Evolutionary conservation across 2,329 filamentous ascomycete species (phyloP), one percentile per base, ranked within the genome.

Genomic region (Xylariaceae sp.): DNA sequence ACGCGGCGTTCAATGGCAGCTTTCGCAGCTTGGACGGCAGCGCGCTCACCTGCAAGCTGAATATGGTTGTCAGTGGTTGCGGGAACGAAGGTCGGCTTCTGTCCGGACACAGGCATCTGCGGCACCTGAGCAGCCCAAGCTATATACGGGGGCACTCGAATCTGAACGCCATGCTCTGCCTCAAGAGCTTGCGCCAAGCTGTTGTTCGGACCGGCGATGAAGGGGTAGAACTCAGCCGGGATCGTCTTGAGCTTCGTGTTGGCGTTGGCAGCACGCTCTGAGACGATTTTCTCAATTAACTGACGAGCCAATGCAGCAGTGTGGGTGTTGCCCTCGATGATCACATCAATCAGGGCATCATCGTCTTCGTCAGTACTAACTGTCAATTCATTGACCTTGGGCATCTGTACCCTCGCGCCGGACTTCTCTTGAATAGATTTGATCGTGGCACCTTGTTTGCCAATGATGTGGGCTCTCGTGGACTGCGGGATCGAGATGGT

Each of bases 211-310:
- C 92, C 92, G 23, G 91, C 88, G 73, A 99, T 88, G 79, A 99
- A 99, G 55, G 93, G 93, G 76, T 94, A 99, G 75, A 94, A 95
- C 72, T 96, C 92, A 30, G 91, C 84, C 6, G 94, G 92, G 61
- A 99, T 88, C 53, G 87, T 86, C 74, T 88, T 90, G 65, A 99
- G 76, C 68, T 89, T 90, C 59, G 91, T 82, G 76, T 85, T 94
- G 70, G 92, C 84, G 67, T 88, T 93, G 57, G 90, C 88, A 56
- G 89, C 87, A 63, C 91, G 87, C 75, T 97, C 92, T 68, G 88
- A 88, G 58, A 90, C 91, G 72, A 97, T 97, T 69, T 88, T 88
- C 69, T 90, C 82, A 69, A 99, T 94, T 68, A 90, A 88, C 59
- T 89, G 86, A 62, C 86, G 86, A 58, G 94, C 94, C 74, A 91